Percentiles rank a stretch among this genome's conserved stretches.
phyloP scores from a whole-genome alignment of 2,329 filamentous ascomycete species.

The Rhinocladiella mackenziei region DNA sequence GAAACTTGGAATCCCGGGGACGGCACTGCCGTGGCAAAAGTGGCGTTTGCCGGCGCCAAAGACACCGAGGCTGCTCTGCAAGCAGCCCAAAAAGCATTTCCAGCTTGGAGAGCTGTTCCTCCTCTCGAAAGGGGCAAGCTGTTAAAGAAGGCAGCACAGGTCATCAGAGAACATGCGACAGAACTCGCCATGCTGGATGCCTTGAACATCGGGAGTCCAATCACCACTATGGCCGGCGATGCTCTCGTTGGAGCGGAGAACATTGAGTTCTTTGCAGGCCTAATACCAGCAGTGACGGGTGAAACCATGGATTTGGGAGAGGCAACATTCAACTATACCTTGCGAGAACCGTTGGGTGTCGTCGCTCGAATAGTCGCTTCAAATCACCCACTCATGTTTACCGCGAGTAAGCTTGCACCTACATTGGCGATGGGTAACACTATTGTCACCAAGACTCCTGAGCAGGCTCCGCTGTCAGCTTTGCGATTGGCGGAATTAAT shows the following conservation, averaged over 20 bases:
- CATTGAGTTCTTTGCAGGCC: slow-evolving; percentile 31
- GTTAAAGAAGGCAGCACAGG: slow-evolving; percentile 30
- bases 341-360: slow-evolving; percentile 69
- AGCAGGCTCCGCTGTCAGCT: slow-evolving; percentile 58
- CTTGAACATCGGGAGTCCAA: slow-evolving; percentile 33
- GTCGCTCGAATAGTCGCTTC: slow-evolving; percentile 79
- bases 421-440: slow-evolving; percentile 57
- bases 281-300: slow-evolving; percentile 30
- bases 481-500: slow-evolving; percentile 38
- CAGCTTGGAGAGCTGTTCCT: slow-evolving; percentile 29
- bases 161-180: slow-evolving; percentile 30
- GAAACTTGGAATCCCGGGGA: slow-evolving; percentile 31
- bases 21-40: slow-evolving; percentile 28
- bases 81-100: slow-evolving; percentile 28
- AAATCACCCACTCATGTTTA: slow-evolving; percentile 79
- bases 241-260: slow-evolving; percentile 25
- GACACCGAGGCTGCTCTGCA: slow-evolving; percentile 29
- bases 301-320: slow-evolving; percentile 29
- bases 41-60: slow-evolving; percentile 26
- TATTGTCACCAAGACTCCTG: slow-evolving; percentile 57
- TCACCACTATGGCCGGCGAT: slow-evolving; percentile 30
- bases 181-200: slow-evolving; percentile 33
- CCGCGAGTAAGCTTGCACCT: slow-evolving; percentile 71
- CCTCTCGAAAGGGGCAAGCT: slow-evolving; percentile 29
- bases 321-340: slow-evolving; percentile 69